Evolutionary conservation across 495 filamentous ascomycete species (phyloP).

Genomic region (Usnea hakonensis): DNA sequence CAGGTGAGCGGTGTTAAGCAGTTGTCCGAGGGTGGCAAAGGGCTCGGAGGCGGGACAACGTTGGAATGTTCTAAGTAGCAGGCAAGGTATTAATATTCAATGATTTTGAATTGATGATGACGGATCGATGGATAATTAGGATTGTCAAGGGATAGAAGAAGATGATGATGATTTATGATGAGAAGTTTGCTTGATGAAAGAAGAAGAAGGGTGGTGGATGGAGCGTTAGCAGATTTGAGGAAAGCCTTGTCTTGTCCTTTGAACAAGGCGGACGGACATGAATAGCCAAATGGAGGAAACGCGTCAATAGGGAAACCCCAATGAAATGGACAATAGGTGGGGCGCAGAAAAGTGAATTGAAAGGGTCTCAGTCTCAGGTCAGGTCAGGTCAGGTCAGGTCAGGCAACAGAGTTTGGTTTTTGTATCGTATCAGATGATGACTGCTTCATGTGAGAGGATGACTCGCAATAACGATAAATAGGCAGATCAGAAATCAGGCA

Average conservation of each 20-base stretch:
- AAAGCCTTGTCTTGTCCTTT: background rate
- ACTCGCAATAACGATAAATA: slow-evolving; percentile 15
- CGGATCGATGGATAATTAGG: background rate
- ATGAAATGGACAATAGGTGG: slow-evolving; percentile 2
- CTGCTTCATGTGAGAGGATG: slow-evolving; percentile 18
- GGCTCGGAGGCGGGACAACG: slow-evolving; percentile 7
- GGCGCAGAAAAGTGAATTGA: slow-evolving; percentile 11
- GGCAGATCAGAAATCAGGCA: background rate
- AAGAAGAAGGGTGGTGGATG: background rate
- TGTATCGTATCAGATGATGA: slow-evolving; percentile 19
- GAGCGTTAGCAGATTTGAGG: background rate
- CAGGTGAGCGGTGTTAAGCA: slow-evolving; percentile 22
- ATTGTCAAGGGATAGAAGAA: no score
- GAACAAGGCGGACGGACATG: background rate
- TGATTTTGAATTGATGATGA: background rate
- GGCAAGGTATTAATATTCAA: background rate
- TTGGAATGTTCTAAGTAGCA: background rate
- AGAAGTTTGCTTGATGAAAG: background rate
- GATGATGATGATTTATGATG: background rate
- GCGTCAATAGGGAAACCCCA: background rate
- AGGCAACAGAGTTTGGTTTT: slow-evolving; percentile 14
- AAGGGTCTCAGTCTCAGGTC: slow-evolving; percentile 5
- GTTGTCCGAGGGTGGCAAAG: slow-evolving; percentile 18
- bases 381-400: background rate
- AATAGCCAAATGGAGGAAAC: background rate